These are phyloP conservation scores for Xerocomellus amylosporus DNA, from an alignment of 768 basidiomycete species.

Conservation along the genomic window DNA sequence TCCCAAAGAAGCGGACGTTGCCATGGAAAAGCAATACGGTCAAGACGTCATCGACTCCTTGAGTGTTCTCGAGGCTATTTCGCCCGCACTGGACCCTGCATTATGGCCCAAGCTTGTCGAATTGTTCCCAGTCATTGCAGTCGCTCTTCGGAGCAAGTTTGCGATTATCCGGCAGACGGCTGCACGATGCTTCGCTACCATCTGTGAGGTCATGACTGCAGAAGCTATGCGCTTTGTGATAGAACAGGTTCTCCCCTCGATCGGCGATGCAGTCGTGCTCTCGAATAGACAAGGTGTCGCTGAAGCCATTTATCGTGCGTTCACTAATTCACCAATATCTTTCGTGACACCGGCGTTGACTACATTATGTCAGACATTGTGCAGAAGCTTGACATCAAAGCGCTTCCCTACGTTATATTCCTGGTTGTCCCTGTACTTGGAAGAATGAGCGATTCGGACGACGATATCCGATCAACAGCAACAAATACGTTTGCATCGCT, in stretches of 20 bases:
- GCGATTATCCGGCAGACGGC: slow-evolving; percentile 89
- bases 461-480: slow-evolving; percentile 86
- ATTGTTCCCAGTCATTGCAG: slow-evolving; percentile 72
- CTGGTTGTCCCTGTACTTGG: slow-evolving; percentile 94
- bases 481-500: slow-evolving; percentile 98
- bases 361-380: slow-evolving; percentile 67
- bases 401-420: slow-evolving; percentile 95
- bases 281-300: slow-evolving; percentile 85
- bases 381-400: slow-evolving; percentile 87
- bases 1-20: slow-evolving; percentile 54
- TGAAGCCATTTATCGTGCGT: slow-evolving; percentile 89
- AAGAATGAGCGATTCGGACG: slow-evolving; percentile 93
- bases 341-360: slow-evolving; percentile 9
- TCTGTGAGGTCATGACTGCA: slow-evolving; percentile 82
- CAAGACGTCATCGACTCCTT: slow-evolving; percentile 93
- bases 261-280: slow-evolving; percentile 73
- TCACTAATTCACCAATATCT: background rate
- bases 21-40: slow-evolving; percentile 70
- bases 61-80: slow-evolving; percentile 82
- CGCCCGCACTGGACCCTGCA: slow-evolving; percentile 67
- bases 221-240: slow-evolving; percentile 91
- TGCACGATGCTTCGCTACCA: slow-evolving; percentile 80
- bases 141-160: slow-evolving; percentile 80
- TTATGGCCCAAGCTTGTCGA: slow-evolving; percentile 67
- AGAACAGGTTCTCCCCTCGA: slow-evolving; percentile 73